Percentiles rank a stretch among this genome's conserved stretches.
Conservation (phyloP, 106 monocot species). For the Phalaenopsis aphrodite region DNA sequence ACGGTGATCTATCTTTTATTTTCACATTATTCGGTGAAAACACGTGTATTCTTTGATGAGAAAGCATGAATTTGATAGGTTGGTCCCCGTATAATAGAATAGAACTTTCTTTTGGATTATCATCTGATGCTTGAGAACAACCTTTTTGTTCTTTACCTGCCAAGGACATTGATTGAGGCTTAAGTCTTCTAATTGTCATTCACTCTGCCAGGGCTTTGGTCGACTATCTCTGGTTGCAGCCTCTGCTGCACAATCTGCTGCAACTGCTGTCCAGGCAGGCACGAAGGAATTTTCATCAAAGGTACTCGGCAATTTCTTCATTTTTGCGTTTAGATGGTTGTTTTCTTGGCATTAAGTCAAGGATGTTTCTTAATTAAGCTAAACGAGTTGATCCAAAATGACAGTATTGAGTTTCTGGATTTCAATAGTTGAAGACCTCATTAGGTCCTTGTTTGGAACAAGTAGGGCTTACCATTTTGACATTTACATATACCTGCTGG, state of each 20-base stretch:
- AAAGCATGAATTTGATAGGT: not conserved
- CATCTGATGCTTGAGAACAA: not conserved
- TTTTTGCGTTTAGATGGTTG: not conserved
- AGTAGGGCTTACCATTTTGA: not conserved
- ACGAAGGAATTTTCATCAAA: slow-evolving; percentile 35
- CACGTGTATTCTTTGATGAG: not conserved
- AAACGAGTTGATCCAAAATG: not conserved
- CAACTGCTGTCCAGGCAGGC: slow-evolving; percentile 20
- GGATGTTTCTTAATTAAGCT: not conserved
- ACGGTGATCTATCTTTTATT: not conserved
- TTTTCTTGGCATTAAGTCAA: not conserved
- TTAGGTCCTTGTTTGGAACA: not conserved
- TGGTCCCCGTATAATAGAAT: not conserved
- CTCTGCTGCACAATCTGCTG: slow-evolving; percentile 39
- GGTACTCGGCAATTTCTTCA: slow-evolving; percentile 15
- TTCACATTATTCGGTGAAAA: not conserved
- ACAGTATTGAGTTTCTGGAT: not conserved
- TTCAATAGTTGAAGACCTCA: not conserved
- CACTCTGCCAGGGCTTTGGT: slow-evolving; percentile 21
- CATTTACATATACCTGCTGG: not conserved
- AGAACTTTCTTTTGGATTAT: not conserved
- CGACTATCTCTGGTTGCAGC: slow-evolving; percentile 28
- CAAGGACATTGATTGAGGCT: not conserved
- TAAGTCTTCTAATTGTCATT: slow-evolving; percentile 3
- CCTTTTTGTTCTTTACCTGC: not conserved